Conservation (phyloP, 768 basidiomycete species). For the Neoboletus magnificus region DNA sequence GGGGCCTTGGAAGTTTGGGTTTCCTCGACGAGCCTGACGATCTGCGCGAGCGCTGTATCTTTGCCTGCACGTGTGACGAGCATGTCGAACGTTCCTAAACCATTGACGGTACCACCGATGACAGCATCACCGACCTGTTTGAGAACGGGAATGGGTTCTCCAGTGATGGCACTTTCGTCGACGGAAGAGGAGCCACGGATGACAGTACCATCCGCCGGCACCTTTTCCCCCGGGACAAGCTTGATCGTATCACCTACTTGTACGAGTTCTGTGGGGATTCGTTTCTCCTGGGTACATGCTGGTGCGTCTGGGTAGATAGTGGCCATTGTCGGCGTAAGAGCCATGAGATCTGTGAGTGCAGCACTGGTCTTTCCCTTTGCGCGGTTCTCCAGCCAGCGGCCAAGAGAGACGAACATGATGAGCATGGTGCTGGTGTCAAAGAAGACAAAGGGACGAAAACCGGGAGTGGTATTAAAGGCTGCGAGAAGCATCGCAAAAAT, state of each 20-base stretch:
- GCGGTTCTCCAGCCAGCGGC: slow-evolving; percentile 92
- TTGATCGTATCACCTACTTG: slow-evolving; percentile 93
- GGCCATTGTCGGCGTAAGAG: slow-evolving; percentile 91
- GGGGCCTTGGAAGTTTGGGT: slow-evolving; percentile 98
- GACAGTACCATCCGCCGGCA: slow-evolving; percentile 94
- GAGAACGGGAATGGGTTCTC: slow-evolving; percentile 84
- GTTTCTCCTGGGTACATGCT: slow-evolving; percentile 78
- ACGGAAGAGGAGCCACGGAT: slow-evolving; percentile 81
- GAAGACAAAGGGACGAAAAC: slow-evolving; percentile 82
- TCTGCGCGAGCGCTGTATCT: slow-evolving; percentile 94
- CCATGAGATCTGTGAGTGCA: slow-evolving; percentile 94
- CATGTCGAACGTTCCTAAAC: slow-evolving; percentile 97
- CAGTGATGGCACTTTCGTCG: slow-evolving; percentile 96
- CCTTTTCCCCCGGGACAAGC: slow-evolving; percentile 93
- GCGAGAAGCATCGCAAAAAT: slow-evolving; percentile 65
- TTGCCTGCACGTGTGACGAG: slow-evolving; percentile 91
- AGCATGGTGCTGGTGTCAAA: slow-evolving; percentile 99
- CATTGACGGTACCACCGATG: slow-evolving; percentile 97
- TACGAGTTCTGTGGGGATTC: slow-evolving; percentile 89
- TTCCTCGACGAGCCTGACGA: slow-evolving; percentile 94
- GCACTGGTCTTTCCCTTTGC: slow-evolving; percentile 98
- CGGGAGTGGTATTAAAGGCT: slow-evolving; percentile 57
- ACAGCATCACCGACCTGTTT: slow-evolving; percentile 84
- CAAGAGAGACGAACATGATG: slow-evolving; percentile 94
- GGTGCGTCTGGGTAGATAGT: slow-evolving; percentile 90